Evolutionary conservation across 495 filamentous ascomycete species (phyloP), one percentile per base, ranked within the genome.

Genomic region (Tetracladium setigerum): DNA sequence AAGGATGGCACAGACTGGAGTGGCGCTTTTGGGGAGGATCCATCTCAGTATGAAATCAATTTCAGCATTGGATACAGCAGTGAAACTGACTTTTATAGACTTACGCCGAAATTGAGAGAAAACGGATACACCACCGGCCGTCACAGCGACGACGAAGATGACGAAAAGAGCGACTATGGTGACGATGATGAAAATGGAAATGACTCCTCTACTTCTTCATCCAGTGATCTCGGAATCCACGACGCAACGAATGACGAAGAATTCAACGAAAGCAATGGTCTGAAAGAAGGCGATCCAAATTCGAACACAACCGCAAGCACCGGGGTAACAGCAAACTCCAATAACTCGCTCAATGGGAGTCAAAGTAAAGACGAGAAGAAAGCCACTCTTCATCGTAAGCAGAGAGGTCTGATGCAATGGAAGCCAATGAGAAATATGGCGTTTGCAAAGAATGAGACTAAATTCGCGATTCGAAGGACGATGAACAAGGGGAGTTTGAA

Each of bases 1-100:
- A 84, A 81, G 56, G 78, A 85, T 44, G 91, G 91, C 4, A 79
- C 79, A 14, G 87, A 95, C 62, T 95, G 90, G 91, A 81, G 73
- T 34, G 87, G 86, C n/a, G 86, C 89, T 1, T 95, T 96, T 46
- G 72, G 78, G 0, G 60, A 78, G 47, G 78, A 89, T 54, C 81
- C 83, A 0, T 62, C 61, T 5, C 55, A 64, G 15, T 50, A 48
- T 36, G 49, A 37, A 14, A 27, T 38, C 34, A n/a, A 18, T 34
- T 13, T 33, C 18, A 42, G 37, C 10, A 14, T 13, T 12, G 24
- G 4, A 24, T 12, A 12, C 17, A 35, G 46, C n/a, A 19, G 30
- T 18, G 33, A 47, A 10, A 22, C 11, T 10, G 7, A 14, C 34
- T 14, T 10, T 70, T 15, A 49, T 67, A n/a, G 54, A 42, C 34